phyloP scores from a whole-genome alignment of 1,284 basidiomycete species.

The Ganoderma leucocontextum region DNA sequence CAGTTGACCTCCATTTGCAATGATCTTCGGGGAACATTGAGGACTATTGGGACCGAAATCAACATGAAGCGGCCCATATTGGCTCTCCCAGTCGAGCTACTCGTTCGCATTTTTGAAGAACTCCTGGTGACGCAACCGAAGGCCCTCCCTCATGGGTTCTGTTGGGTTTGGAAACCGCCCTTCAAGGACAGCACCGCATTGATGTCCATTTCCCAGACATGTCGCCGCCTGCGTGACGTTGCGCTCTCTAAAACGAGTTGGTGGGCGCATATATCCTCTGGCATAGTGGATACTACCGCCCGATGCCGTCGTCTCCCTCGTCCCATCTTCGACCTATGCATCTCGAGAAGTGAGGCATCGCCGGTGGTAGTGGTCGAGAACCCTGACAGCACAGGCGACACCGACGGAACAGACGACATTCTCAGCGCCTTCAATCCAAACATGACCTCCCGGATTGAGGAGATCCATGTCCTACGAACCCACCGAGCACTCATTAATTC shows the following conservation, averaged over 20 bases:
- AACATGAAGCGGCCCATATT: background rate
- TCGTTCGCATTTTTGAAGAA: background rate
- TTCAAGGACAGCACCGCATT: slow-evolving; percentile 7
- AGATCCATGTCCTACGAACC: background rate
- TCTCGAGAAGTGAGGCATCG: background rate
- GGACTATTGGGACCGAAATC: background rate
- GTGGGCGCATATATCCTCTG: background rate
- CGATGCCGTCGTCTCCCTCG: background rate
- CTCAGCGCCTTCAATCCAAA: background rate
- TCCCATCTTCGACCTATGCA: background rate
- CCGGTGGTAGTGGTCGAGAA: background rate
- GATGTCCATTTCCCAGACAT: slow-evolving; percentile 8
- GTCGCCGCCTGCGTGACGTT: background rate
- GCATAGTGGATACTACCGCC: background rate
- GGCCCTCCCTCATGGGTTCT: background rate
- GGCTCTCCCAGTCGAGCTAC: background rate
- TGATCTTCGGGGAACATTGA: background rate
- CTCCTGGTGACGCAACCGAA: background rate
- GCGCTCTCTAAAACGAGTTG: background rate
- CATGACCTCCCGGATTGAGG: background rate
- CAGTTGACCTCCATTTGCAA: background rate
- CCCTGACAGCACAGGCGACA: background rate
- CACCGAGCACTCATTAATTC: background rate
- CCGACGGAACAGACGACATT: too few species aligned
- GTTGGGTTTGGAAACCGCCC: background rate